Evolutionary conservation across 192 early-diverging fungal genomes (phyloP), one percentile per base, ranked within the genome.

Genomic region (Gamsiella multidivaricata): DNA sequence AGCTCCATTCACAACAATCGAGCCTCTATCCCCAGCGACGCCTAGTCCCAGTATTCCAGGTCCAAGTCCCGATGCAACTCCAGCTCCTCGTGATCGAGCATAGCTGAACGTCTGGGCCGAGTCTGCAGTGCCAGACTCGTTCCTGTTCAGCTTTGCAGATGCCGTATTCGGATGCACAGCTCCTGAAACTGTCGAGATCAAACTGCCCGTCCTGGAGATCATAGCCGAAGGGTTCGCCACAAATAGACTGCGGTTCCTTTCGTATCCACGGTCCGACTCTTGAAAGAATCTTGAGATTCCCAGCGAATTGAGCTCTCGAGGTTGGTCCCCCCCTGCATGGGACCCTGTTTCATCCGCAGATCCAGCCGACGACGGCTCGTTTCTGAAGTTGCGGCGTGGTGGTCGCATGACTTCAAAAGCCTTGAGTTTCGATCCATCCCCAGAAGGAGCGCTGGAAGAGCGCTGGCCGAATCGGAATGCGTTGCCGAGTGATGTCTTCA

Each of bases 371-470:
- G 36, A 71, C 15, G 60, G 25, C 20, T 57, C 74, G 0, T 42
- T 26, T 0, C 45, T 54, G 20, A 34, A 46, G 41, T 60, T 52
- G 22, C 41, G 52, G 12, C 74, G 74, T 0, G 65, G 41, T 2
- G 66, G 74, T 4, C 74, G 74, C 47, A 78, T 78, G 14, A 78
- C 74, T 20, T 78, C 74, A 47, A 78, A 78, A 7, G 74, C 65
- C 54, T 78, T 78, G 53, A 66, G 74, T 28, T 78, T 78, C 3
- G 74, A 50, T 3, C 66, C 66, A 15, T 78, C 65, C 0, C 60
- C 54, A 6, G 55, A 36, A 15, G 61, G 31, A 3, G 59, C 15
- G 23, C 46, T 39, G 20, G 29, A 41, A 12, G 42, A 43, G n/a
- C 54, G 31, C 25, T 33, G 51, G 2, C 61, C 61, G 12, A 68